Evolutionary conservation across 1,284 basidiomycete species (phyloP), one percentile per base, ranked within the genome.

Genomic region (Tylopilus sp.): DNA sequence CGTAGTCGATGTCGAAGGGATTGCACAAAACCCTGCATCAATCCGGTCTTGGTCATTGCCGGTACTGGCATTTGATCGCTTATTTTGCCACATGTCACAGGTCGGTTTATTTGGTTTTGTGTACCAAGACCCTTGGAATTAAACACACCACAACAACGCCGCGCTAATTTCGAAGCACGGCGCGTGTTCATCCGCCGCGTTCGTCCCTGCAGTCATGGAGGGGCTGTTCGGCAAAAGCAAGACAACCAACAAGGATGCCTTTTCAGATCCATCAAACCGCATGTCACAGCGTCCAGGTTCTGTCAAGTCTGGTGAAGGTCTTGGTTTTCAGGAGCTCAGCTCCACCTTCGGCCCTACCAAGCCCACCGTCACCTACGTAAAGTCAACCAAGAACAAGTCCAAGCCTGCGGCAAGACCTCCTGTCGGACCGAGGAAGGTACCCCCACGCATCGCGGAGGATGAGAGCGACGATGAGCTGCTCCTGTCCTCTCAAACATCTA

Each of bases 391-490:
- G 22, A 46, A 36, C 48, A 69, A 56, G 31, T 43, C 10, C 15
- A 72, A 53, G 17, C 39, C 49, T 5, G 35, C 37, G 11, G 3
- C 1, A 14, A 17, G n/a, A 10, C 9, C 9, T 10, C 10, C 6
- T n/a, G 4, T 8, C 3, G 42, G 32, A 7, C 7, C 13, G 7
- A 53, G 42, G 22, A 48, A 28, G 13, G 9, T 14, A 15, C 40
- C 49, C 0, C 20, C 10, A 2, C 29, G 1, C 14, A 44, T 51
- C 28, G 3, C 32, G 20, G 55, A 49, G 22, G 50, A 58, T 22
- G 61, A 64, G 29, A 72, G 70, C 26, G 65, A 70, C 2, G 67
- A 69, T 35, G 69, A 69, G n/a, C 46, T 69, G 33, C 51, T 70
- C 33, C 53, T 70, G 4, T 64, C 58, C 4, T 69, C 66, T 2